A percentile compares a stretch with the other conserved stretches of the same genome.
phyloP scores from a whole-genome alignment of 805 yeast genomes.

The Pichia scutulata region DNA sequence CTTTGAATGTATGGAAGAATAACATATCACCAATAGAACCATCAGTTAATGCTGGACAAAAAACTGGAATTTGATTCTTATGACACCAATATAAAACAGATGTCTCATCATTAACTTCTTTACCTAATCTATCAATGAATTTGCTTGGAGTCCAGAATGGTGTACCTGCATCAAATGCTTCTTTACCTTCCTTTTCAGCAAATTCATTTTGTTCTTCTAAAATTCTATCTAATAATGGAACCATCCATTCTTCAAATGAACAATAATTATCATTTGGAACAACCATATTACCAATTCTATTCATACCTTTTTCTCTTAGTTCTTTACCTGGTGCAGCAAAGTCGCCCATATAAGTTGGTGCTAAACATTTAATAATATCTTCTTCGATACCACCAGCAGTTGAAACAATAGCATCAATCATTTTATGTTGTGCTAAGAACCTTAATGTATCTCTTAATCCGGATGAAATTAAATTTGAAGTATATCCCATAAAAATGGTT shows the following conservation, averaged over 20 bases:
- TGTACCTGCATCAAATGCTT: conserved; percentile 55
- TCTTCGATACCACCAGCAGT: conserved; percentile 98
- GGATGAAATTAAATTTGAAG: conserved; percentile 91
- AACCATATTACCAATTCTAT: conserved; percentile 92
- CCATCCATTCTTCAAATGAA: conserved; percentile 97
- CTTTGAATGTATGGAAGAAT: conserved; percentile 94
- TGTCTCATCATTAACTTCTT: conserved; percentile 88
- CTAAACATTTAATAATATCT: conserved; percentile 91
- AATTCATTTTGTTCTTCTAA: conserved; percentile 80
- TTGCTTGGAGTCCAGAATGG: conserved; percentile 93
- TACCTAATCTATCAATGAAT: conserved; percentile 87
- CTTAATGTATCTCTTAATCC: conserved; percentile 89
- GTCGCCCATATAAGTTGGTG: conserved; percentile 94
- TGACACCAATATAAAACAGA: conserved; percentile 98
- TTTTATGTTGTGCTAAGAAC: conserved; percentile 85
- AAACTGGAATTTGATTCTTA: conserved; percentile 90
- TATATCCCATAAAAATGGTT: conserved; percentile 91
- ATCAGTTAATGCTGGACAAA: conserved; percentile 96
- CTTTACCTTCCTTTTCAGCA: conserved; percentile 44
- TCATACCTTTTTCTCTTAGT: conserved; percentile 91
- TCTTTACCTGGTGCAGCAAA: conserved; percentile 73
- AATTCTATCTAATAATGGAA: conserved; percentile 83
- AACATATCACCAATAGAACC: conserved; percentile 99
- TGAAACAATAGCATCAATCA: conserved; percentile 93
- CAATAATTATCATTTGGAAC: conserved; percentile 98